phyloP scores from a whole-genome alignment of 2,329 filamentous ascomycete species.

The Trichoderma cornu-damae region DNA sequence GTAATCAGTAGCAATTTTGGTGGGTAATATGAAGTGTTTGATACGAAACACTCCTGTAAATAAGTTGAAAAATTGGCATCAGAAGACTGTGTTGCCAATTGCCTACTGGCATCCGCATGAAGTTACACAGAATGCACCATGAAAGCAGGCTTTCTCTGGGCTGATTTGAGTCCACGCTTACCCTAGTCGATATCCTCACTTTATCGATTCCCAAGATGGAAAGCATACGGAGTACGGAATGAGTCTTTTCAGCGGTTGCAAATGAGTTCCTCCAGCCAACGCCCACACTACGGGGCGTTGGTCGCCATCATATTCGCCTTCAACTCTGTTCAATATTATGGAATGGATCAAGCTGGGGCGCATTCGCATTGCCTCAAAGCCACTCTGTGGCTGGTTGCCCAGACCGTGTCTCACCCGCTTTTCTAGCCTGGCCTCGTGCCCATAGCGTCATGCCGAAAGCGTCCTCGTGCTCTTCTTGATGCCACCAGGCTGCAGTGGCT shows the following conservation, averaged over 20 bases:
- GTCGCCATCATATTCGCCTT: neutral
- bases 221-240: neutral
- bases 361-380: conserved; percentile 9
- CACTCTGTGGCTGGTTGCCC: conserved; percentile 10
- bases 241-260: neutral
- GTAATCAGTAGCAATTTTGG: neutral
- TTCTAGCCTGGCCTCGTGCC: conserved; percentile 16
- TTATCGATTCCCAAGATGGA: neutral
- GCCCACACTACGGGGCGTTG: neutral
- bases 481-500: conserved; percentile 15
- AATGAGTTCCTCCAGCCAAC: neutral
- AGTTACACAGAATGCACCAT: neutral
- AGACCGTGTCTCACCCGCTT: conserved; percentile 15
- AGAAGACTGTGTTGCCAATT: neutral
- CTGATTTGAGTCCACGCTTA: neutral
- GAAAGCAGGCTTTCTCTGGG: neutral
- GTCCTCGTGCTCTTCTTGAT: conserved; percentile 19
- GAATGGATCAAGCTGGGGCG: too few species aligned
- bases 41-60: neutral
- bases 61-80: neutral
- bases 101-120: neutral
- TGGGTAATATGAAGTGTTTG: too few species aligned
- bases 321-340: too few species aligned
- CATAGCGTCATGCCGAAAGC: conserved; percentile 19
- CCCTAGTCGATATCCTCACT: neutral